These are phyloP conservation scores for Choiromyces venosus DNA, from an alignment of 495 filamentous ascomycete species.

Conservation along the genomic window DNA sequence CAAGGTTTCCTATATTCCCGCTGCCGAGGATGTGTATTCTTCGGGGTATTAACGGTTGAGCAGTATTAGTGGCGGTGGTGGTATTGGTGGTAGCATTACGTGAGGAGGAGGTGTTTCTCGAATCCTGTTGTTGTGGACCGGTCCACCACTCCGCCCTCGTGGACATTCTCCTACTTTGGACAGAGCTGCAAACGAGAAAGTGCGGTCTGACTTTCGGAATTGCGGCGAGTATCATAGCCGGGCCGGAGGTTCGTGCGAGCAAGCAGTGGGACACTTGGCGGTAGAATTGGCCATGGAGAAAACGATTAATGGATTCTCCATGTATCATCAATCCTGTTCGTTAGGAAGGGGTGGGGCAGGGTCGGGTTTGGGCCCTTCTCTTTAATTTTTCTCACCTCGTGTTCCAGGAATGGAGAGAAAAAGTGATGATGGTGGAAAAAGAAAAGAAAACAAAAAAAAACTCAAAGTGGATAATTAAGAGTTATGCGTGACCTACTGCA, in stretches of 20 bases:
- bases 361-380: not conserved
- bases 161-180: not conserved
- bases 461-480: not conserved
- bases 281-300: conserved; percentile 1
- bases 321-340: not conserved
- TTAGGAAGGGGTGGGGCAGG: not conserved
- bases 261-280: not conserved
- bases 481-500: not conserved
- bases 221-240: not conserved
- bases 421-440: not conserved
- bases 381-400: not conserved
- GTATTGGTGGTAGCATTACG: conserved; percentile 1
- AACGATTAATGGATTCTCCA: not conserved
- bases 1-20: conserved; percentile 53
- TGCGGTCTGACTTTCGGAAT: not conserved
- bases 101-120: not conserved
- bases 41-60: conserved; percentile 10
- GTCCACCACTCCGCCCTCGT: not conserved
- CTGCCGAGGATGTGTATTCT: conserved; percentile 53
- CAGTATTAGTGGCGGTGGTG: not conserved
- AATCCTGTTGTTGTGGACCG: not conserved
- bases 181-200: not conserved
- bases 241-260: not conserved
- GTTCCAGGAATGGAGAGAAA: not conserved
- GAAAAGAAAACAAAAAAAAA: not conserved